Conservation (phyloP, 139 green algal genomes). For the Axilococcus clingmanii region DNA sequence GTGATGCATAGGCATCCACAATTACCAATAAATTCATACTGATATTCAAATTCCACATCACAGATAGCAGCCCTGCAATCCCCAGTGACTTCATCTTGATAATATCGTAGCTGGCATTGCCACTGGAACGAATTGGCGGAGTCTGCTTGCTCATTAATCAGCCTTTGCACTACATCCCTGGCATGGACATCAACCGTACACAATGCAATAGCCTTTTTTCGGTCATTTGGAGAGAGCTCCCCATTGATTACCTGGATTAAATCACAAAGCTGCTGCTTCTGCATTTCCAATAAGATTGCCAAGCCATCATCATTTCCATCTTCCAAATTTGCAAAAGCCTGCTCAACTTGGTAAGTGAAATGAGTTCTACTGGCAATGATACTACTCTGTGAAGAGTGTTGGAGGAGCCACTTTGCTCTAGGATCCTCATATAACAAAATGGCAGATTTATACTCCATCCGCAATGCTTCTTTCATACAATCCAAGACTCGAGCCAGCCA, state of each 20-base stretch:
- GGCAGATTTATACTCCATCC: slow-evolving; percentile 60
- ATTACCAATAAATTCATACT: slow-evolving; percentile 91
- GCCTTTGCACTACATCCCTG: slow-evolving; percentile 74
- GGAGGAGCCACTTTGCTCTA: slow-evolving; percentile 72
- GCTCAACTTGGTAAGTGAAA: slow-evolving; percentile 80
- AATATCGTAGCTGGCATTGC: slow-evolving; percentile 88
- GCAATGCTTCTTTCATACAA: slow-evolving; percentile 61
- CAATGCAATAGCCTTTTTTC: slow-evolving; percentile 90
- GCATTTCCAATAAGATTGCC: slow-evolving; percentile 44
- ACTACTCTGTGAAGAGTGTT: slow-evolving; percentile 77
- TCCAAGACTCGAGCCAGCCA: slow-evolving; percentile 72
- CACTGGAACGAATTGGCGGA: slow-evolving; percentile 71
- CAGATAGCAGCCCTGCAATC: slow-evolving; percentile 72
- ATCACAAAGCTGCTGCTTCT: slow-evolving; percentile 66
- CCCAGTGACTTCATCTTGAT: slow-evolving; percentile 65
- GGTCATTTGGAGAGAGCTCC: slow-evolving; percentile 61
- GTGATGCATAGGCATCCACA: slow-evolving; percentile 90
- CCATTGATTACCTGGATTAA: slow-evolving; percentile 84
- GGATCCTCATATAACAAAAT: slow-evolving; percentile 82
- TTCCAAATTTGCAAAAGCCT: slow-evolving; percentile 85
- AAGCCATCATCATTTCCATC: slow-evolving; percentile 88
- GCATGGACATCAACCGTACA: slow-evolving; percentile 93
- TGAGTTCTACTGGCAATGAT: slow-evolving; percentile 78
- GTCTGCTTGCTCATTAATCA: slow-evolving; percentile 79
- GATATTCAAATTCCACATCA: slow-evolving; percentile 82